A percentile compares a stretch with the other conserved stretches of the same genome.
These are phyloP conservation scores for Calonectria pseudoreteaudii DNA, from an alignment of 2,329 filamentous ascomycete species.

Conservation along the genomic window DNA sequence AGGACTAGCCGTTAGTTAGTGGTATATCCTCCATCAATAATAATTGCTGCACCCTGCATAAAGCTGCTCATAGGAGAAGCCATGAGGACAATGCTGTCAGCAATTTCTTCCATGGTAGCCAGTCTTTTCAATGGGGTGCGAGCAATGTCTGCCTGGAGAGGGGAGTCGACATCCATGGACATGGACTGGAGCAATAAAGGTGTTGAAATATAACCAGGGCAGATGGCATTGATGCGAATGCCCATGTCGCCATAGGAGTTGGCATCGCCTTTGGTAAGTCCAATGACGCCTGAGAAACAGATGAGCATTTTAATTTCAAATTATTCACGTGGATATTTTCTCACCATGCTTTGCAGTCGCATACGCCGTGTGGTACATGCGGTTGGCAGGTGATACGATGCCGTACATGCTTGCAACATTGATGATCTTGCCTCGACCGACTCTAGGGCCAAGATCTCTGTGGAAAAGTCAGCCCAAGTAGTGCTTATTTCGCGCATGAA, in stretches of 20 bases:
- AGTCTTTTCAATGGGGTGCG: slow-evolving; percentile 62
- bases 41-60: slow-evolving; percentile 60
- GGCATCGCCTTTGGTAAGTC: slow-evolving; percentile 66
- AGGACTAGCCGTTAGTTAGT: slow-evolving; percentile 32
- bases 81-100: slow-evolving; percentile 63
- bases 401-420: slow-evolving; percentile 67
- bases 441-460: slow-evolving; percentile 51
- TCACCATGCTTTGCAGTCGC: slow-evolving; percentile 63
- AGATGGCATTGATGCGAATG: slow-evolving; percentile 72
- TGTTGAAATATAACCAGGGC: slow-evolving; percentile 63
- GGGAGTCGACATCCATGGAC: slow-evolving; percentile 39
- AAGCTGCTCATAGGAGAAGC: slow-evolving; percentile 65
- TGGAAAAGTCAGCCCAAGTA: not conserved
- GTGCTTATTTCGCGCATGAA: not conserved
- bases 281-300: slow-evolving; percentile 52
- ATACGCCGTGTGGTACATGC: slow-evolving; percentile 59
- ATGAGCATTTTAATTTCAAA: not conserved
- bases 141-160: slow-evolving; percentile 53
- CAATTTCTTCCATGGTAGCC: slow-evolving; percentile 63
- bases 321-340: not conserved
- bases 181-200: slow-evolving; percentile 48
- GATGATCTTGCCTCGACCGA: slow-evolving; percentile 63
- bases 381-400: slow-evolving; percentile 52
- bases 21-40: slow-evolving; percentile 60
- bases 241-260: slow-evolving; percentile 61